Evolutionary conservation across 768 basidiomycete species (phyloP), one percentile per base, ranked within the genome.

Genomic region (Rhizopogon vinicolor): DNA sequence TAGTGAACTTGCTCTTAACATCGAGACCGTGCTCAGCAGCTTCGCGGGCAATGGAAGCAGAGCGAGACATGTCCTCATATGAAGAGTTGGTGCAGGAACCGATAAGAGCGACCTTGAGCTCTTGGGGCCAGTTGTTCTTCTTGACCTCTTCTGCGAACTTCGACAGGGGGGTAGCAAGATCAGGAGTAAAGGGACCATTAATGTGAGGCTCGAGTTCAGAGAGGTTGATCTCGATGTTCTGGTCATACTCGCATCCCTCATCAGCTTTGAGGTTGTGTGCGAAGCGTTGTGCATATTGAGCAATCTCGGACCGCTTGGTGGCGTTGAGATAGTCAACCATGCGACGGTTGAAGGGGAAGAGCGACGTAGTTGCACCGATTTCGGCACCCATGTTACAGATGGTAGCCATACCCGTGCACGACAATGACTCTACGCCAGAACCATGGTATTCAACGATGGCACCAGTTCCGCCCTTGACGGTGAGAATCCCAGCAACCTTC

Each of bases 311-410:
- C 62, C 97, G 93, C 70, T 91, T 91, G 63, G 97, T 99, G n/a
- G 96, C 96, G 57, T 89, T 83, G 70, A 99, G 79, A 76, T 98
- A 99, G 68, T 87, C 82, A 65, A 69, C 81, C 97, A 98, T 98
- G 67, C 95, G 92, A 61, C 77, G 71, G 79, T 98, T 99, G 86
- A 90, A 98, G 65, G 97, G 97, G 92, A 99, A 99, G 63, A 98
- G 75, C 16, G 96, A 98, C 19, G 97, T 98, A 9, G 97, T 99
- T 39, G 97, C 97, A 70, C 96, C 96, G 66, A 98, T 98, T 75
- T 99, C 96, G 63, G 96, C 96, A 80, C 96, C 96, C 96, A 98
- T 99, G 85, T 98, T 99, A 74, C 96, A 98, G 66, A 99, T 96
- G 19, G 96, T 98, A 51, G 93, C 96, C 95, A 98, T 97, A 74